Evolutionary conservation across 1,284 basidiomycete genomes (phyloP), one percentile per base, ranked within the genome.

Genomic region (Golubevia sp.): DNA sequence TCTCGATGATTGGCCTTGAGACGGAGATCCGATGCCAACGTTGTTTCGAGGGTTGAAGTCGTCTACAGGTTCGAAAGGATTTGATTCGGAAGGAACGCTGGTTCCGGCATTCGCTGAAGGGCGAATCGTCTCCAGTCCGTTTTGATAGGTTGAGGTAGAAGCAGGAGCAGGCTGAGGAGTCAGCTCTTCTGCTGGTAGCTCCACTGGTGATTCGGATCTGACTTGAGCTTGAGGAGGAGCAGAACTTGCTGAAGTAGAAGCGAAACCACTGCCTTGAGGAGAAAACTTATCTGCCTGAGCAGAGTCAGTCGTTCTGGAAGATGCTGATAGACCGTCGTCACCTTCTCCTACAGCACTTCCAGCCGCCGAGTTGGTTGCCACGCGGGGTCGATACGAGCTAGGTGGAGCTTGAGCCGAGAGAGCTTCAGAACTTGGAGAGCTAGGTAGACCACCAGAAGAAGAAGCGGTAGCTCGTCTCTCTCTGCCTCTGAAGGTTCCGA

Each of bases 401-500:
- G 38, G 38, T n/a, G n/a, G n/a, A n/a, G n/a, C n/a, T n/a, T n/a
- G n/a, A 44, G 38, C 38, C 13, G 11, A 44, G 11, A 44, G 18
- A 44, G 38, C 38, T 18, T 44, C 38, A 18, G 38, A 44, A 18
- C 38, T 44, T 44, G 38, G 18, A 44, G 38, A 44, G 38, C 13
- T 18, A 44, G 38, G 38, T n/a, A n/a, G n/a, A 13, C 13, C 38
- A 44, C 13, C 38, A 44, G 38, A 44, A 44, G 38, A 44, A 44
- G 38, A 44, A 13, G 11, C 38, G 18, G 38, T 64, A 0, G 70
- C 63, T 51, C 69, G 30, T 52, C 66, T 68, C 27, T 68, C 66
- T 8, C 70, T 64, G 21, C 66, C 67, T 27, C 70, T 64, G 60
- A 72, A 69, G 23, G 66, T 67, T 23, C 64, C 70, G 53, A 72